Evolutionary conservation across 495 filamentous ascomycete genomes (phyloP).

Genomic region (Hapsidospora chrysogenum): DNA sequence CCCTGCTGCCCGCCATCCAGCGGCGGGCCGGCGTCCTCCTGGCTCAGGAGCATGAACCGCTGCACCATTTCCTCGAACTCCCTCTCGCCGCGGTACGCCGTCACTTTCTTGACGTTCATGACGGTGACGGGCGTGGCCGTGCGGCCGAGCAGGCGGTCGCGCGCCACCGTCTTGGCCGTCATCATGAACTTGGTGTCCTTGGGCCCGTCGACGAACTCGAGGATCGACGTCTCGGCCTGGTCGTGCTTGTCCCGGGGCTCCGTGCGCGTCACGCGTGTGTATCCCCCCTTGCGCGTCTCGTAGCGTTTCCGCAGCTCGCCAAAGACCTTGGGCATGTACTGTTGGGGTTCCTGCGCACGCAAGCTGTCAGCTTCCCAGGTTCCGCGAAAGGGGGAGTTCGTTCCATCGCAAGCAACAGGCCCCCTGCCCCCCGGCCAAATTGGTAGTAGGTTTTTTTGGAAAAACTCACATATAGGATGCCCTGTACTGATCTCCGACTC

Average conservation of each 20-base stretch:
- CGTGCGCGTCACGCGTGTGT: slow-evolving; percentile 82
- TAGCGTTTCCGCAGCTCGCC: slow-evolving; percentile 69
- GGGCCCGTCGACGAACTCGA: slow-evolving; percentile 93
- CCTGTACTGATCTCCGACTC: slow-evolving; percentile 43
- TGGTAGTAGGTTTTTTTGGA: slow-evolving; percentile 1
- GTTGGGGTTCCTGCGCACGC: slow-evolving; percentile 28
- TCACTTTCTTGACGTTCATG: slow-evolving; percentile 75
- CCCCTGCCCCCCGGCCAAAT: too few relatives aligned
- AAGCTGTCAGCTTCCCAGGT: neutral
- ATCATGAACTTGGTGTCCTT: slow-evolving; percentile 90
- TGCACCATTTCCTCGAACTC: slow-evolving; percentile 56
- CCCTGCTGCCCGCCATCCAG: too few relatives aligned
- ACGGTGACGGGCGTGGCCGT: slow-evolving; percentile 50
- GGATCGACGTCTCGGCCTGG: slow-evolving; percentile 73
- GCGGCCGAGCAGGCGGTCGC: slow-evolving; percentile 33
- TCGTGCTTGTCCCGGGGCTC: slow-evolving; percentile 63
- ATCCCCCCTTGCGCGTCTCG: slow-evolving; percentile 65
- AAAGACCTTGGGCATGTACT: slow-evolving; percentile 74
- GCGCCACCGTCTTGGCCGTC: slow-evolving; percentile 65
- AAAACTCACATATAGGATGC: slow-evolving; percentile 72
- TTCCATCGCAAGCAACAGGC: neutral
- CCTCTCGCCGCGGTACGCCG: slow-evolving; percentile 54
- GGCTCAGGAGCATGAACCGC: slow-evolving; percentile 3
- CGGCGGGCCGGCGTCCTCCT: too few relatives aligned
- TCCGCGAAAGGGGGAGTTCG: slow-evolving; percentile 1